Conservation (phyloP, 768 basidiomycete genomes). For the Lactarius sp. region DNA sequence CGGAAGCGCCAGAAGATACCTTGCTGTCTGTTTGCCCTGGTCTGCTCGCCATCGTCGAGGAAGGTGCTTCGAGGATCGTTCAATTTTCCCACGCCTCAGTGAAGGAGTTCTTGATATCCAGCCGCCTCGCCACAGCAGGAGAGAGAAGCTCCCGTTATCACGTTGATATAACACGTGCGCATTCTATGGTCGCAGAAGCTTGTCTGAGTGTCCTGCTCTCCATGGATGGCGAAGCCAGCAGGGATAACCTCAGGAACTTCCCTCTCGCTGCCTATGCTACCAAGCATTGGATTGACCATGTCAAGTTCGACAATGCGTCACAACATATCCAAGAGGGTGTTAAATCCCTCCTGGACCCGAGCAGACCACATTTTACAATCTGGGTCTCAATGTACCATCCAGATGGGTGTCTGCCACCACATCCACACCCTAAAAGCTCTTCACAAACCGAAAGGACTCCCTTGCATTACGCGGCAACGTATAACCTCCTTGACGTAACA, state of each 20-base stretch:
- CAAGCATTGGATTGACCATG: not conserved
- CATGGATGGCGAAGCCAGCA: not conserved
- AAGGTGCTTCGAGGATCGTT: not conserved
- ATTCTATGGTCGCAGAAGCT: not conserved
- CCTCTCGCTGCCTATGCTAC: not conserved
- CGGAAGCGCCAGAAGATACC: not conserved
- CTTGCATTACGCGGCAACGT: not conserved
- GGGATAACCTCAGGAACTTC: not conserved
- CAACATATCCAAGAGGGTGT: not conserved
- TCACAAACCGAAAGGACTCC: not conserved
- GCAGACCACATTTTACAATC: not conserved
- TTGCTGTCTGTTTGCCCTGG: not conserved
- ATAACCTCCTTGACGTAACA: not conserved
- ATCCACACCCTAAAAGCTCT: not conserved
- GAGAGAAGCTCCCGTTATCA: not conserved
- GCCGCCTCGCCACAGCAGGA: not conserved
- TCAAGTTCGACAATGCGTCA: not conserved
- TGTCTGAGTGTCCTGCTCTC: not conserved
- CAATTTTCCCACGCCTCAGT: not conserved
- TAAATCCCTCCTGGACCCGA: not conserved
- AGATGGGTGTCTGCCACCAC: not conserved
- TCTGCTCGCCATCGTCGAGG: not conserved
- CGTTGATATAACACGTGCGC: not conserved
- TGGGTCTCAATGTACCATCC: not conserved
- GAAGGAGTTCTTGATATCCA: not conserved